phyloP scores from a whole-genome alignment of 1,284 basidiomycete genomes.

The Papiliotrema laurentii region DNA sequence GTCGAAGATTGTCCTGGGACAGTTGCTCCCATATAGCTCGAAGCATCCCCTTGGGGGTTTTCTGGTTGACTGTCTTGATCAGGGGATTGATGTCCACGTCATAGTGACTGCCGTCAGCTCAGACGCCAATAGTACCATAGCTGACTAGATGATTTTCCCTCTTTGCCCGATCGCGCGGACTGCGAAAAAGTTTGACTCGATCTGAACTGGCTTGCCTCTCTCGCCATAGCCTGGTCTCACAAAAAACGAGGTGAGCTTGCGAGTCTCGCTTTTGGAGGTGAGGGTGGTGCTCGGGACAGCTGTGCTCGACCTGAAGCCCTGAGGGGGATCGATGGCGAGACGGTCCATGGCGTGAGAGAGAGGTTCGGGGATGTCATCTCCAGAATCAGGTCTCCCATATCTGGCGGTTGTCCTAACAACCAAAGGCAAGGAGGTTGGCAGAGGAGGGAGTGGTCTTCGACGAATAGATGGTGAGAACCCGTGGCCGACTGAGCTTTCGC shows the following conservation, averaged over 20 bases:
- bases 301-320: background rate
- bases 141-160: constrained; percentile 38
- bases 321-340: background rate
- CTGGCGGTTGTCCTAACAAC: too few relatives aligned
- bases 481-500: too few relatives aligned
- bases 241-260: constrained; percentile 3
- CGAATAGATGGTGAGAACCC: too few relatives aligned
- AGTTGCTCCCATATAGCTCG: constrained; percentile 34
- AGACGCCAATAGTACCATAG: background rate
- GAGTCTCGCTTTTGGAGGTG: background rate
- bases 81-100: constrained; percentile 44
- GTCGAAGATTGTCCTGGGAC: constrained; percentile 11
- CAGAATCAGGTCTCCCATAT: too few relatives aligned
- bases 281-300: background rate
- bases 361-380: background rate
- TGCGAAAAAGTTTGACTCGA: constrained; percentile 42
- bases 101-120: constrained; percentile 32
- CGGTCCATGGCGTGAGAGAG: background rate
- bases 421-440: too few relatives aligned
- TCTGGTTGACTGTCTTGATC: constrained; percentile 27
- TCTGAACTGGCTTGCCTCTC: constrained; percentile 26
- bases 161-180: constrained; percentile 19
- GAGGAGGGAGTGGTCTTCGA: too few relatives aligned
- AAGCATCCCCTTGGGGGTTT: constrained; percentile 40
- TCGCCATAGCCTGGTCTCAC: constrained; percentile 31